These are phyloP conservation scores for Zygoascus sp. DNA, from an alignment of 1,139 yeast genomes.

Conservation along the genomic window DNA sequence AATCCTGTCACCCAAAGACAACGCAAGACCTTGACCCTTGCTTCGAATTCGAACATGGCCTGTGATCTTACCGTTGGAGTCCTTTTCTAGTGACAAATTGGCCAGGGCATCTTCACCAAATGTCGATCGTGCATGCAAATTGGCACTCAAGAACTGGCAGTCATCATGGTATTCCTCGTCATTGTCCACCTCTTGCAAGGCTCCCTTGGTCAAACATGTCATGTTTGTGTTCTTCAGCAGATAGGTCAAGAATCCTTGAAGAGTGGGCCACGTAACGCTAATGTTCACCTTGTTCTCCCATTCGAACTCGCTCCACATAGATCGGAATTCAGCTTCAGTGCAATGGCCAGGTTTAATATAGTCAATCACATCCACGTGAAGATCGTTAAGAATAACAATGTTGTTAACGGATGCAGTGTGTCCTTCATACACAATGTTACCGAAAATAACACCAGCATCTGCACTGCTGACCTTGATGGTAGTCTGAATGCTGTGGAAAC, in stretches of 20 bases:
- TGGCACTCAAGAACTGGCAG: slow-evolving; percentile 91
- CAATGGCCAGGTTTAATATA: slow-evolving; percentile 93
- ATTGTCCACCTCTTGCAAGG: slow-evolving; percentile 40
- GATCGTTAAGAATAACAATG: slow-evolving; percentile 88
- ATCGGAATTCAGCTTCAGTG: slow-evolving; percentile 84
- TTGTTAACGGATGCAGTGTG: slow-evolving; percentile 88
- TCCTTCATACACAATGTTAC: slow-evolving; percentile 95
- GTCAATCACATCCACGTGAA: slow-evolving; percentile 95
- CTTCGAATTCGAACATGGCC: slow-evolving; percentile 97
- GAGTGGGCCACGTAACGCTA: slow-evolving; percentile 60
- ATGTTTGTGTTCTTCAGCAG: slow-evolving; percentile 83
- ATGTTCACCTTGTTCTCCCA: slow-evolving; percentile 99
- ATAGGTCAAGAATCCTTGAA: slow-evolving; percentile 75
- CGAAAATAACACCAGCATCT: slow-evolving; percentile 95
- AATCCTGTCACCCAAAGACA: slow-evolving; percentile 90
- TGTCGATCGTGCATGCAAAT: slow-evolving; percentile 84
- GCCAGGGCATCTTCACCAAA: slow-evolving; percentile 99
- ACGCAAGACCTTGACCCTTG: slow-evolving; percentile 95
- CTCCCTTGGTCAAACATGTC: slow-evolving; percentile 91
- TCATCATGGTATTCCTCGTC: slow-evolving; percentile 60
- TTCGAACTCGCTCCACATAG: slow-evolving; percentile 99
- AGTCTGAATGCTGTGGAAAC: slow-evolving; percentile 83
- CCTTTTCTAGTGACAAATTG: slow-evolving; percentile 86
- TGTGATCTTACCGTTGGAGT: slow-evolving; percentile 64
- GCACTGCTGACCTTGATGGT: slow-evolving; percentile 95